Percentiles rank a stretch among this genome's conserved stretches.
Conservation (phyloP, 495 filamentous ascomycete species). For the Penicillium maclennaniae region DNA sequence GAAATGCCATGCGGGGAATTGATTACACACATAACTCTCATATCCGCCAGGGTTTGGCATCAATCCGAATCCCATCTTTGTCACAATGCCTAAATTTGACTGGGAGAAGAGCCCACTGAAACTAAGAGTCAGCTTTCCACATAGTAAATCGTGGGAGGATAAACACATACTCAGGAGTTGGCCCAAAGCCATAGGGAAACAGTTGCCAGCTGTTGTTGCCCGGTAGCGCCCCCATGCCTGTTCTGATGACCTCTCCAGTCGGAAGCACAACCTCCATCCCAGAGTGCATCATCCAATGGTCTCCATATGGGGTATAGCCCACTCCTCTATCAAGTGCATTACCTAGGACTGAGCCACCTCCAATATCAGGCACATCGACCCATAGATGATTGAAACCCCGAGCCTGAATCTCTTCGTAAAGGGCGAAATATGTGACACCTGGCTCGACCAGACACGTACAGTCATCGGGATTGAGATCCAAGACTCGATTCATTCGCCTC, state of each 20-base stretch:
- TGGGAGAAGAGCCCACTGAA: slow-evolving; percentile 47
- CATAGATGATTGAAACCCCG: slow-evolving; percentile 47
- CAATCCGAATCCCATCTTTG: slow-evolving; percentile 55
- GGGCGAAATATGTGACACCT: slow-evolving; percentile 51
- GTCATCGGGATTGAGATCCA: slow-evolving; percentile 24
- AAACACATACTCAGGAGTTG: slow-evolving; percentile 9
- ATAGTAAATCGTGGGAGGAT: neutral
- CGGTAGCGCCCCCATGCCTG: slow-evolving; percentile 39
- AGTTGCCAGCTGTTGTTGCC: slow-evolving; percentile 13
- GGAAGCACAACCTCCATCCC: slow-evolving; percentile 18
- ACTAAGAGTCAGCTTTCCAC: neutral
- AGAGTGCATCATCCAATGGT: slow-evolving; percentile 13
- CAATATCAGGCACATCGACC: slow-evolving; percentile 53
- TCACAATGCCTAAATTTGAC: slow-evolving; percentile 55
- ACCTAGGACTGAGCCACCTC: slow-evolving; percentile 54
- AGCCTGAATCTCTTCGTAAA: slow-evolving; percentile 49
- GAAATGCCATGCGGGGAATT: neutral
- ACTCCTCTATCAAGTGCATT: slow-evolving; percentile 46
- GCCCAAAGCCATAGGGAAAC: slow-evolving; percentile 9
- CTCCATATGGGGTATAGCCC: slow-evolving; percentile 28
- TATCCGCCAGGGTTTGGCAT: slow-evolving; percentile 47
- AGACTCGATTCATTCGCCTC: slow-evolving; percentile 23
- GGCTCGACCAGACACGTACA: slow-evolving; percentile 33
- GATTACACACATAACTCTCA: slow-evolving; percentile 8
- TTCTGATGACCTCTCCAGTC: slow-evolving; percentile 43